Evolutionary conservation across 345 rosid species (phyloP).

Genomic region (Brassica nigra): DNA sequence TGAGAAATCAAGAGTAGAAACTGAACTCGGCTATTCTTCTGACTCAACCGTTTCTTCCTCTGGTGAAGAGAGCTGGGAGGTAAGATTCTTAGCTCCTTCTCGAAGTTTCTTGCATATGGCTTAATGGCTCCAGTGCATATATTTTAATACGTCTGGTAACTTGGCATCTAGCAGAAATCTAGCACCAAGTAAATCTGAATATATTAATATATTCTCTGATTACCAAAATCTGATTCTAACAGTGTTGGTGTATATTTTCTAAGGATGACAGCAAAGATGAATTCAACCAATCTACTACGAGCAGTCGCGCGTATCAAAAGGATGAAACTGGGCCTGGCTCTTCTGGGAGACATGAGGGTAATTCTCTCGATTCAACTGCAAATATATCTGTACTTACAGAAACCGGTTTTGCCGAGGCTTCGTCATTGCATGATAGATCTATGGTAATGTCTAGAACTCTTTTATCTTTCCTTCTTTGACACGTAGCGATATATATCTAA

Average conservation of each 20-base stretch:
- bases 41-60: conserved; percentile 36
- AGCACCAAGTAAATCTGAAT: not conserved
- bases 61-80: conserved; percentile 44
- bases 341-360: conserved; percentile 25
- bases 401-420: conserved; percentile 30
- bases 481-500: conserved; percentile 4
- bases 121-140: conserved; percentile 8
- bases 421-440: conserved; percentile 38
- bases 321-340: conserved; percentile 35
- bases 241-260: conserved; percentile 3
- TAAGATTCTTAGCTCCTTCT: conserved; percentile 32
- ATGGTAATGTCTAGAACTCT: conserved; percentile 39
- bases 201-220: not conserved
- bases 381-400: conserved; percentile 21
- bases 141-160: not conserved
- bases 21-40: conserved; percentile 34
- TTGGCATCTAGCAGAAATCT: not conserved
- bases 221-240: not conserved
- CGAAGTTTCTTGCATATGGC: conserved; percentile 15
- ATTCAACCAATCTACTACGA: conserved; percentile 26
- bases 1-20: conserved; percentile 39
- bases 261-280: conserved; percentile 43
- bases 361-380: conserved; percentile 28
- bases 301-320: conserved; percentile 30
- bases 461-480: conserved; percentile 27